Conservation (phyloP, 768 basidiomycete genomes). For the Sistotremastrum suecicum region DNA sequence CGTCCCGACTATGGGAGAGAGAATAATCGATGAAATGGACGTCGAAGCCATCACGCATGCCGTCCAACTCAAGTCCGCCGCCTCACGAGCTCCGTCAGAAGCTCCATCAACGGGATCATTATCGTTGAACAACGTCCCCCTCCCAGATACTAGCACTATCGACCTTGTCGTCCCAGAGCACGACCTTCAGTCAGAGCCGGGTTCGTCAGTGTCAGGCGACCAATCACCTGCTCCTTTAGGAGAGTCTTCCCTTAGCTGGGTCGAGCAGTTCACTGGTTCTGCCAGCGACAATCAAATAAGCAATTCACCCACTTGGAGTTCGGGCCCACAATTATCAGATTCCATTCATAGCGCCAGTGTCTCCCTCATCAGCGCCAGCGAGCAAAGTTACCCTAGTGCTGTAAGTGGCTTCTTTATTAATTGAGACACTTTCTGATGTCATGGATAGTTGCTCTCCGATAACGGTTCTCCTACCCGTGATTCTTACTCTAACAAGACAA, state of each 20-base stretch:
- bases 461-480: too few relatives aligned
- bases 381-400: slow-evolving; percentile 1
- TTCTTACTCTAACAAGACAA: slow-evolving; percentile 30
- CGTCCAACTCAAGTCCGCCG: slow-evolving; percentile 27
- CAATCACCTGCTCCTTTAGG: slow-evolving; percentile 12
- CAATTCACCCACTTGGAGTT: slow-evolving; percentile 5
- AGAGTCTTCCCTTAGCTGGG: slow-evolving; percentile 29
- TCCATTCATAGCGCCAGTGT: slow-evolving; percentile 11
- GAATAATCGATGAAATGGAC: slow-evolving; percentile 60
- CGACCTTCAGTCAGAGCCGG: slow-evolving; percentile 32
- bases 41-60: slow-evolving; percentile 56
- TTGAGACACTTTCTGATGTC: not conserved
- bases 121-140: slow-evolving; percentile 5
- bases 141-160: slow-evolving; percentile 22
- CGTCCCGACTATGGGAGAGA: slow-evolving; percentile 48
- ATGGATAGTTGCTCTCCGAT: too few relatives aligned
- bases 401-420: not conserved
- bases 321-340: slow-evolving; percentile 7
- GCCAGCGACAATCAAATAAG: not conserved
- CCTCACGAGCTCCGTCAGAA: not conserved
- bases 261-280: slow-evolving; percentile 20
- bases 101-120: slow-evolving; percentile 9
- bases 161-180: slow-evolving; percentile 14
- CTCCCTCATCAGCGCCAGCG: slow-evolving; percentile 6
- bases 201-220: slow-evolving; percentile 26